Evolutionary conservation across 1,284 basidiomycete species (phyloP).

Genomic region (Cronartium ribicola): DNA sequence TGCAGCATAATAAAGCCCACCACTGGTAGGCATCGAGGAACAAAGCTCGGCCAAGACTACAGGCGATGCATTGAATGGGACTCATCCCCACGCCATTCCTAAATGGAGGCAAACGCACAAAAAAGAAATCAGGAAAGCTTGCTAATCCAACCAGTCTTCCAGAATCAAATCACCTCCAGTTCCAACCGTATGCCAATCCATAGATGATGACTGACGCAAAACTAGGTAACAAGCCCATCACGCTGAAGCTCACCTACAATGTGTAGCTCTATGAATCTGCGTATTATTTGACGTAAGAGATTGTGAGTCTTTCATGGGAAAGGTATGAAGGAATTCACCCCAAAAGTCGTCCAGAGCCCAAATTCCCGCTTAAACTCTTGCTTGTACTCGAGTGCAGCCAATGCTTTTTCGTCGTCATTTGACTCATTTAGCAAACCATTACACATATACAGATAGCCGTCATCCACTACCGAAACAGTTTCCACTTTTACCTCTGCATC

Average conservation of each 20-base stretch:
- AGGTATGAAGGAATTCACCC: slow-evolving; percentile 63
- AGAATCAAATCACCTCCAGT: not conserved
- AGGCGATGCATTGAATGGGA: slow-evolving; percentile 64
- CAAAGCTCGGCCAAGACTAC: slow-evolving; percentile 68
- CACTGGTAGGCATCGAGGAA: slow-evolving; percentile 64
- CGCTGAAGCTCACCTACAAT: slow-evolving; percentile 25
- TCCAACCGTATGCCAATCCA: not conserved
- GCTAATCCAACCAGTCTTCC: too few species aligned
- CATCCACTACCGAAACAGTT: not conserved
- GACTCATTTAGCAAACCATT: not conserved
- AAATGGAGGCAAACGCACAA: slow-evolving; percentile 61
- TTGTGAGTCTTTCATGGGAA: slow-evolving; percentile 65
- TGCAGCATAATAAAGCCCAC: slow-evolving; percentile 47
- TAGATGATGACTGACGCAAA: slow-evolving; percentile 46
- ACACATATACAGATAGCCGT: not conserved
- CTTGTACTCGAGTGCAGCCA: slow-evolving; percentile 68
- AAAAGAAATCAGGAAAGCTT: not conserved
- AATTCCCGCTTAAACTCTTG: slow-evolving; percentile 71
- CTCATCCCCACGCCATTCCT: slow-evolving; percentile 72
- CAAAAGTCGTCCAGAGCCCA: slow-evolving; percentile 59
- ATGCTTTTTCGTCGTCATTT: slow-evolving; percentile 50
- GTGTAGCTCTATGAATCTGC: not conserved
- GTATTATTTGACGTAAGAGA: not conserved
- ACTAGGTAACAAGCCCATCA: slow-evolving; percentile 47
- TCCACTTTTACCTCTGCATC: not conserved